These are phyloP conservation scores for Axilococcus clingmanii DNA, from an alignment of 139 green algal genomes.

Conservation along the genomic window DNA sequence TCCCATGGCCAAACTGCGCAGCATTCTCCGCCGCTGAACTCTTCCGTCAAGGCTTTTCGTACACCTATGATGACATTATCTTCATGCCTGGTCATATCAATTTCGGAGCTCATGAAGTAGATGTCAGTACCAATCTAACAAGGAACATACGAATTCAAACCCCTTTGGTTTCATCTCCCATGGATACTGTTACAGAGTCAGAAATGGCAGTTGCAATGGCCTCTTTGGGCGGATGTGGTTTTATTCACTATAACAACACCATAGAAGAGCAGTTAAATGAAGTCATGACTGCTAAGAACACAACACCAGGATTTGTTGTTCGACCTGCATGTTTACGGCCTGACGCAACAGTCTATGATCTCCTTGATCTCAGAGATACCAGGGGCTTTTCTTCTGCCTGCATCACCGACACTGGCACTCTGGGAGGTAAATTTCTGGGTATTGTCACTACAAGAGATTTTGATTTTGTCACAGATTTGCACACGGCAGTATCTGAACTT, in stretches of 20 bases:
- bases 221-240: conserved; percentile 79
- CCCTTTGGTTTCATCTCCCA: conserved; percentile 87
- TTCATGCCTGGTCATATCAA: conserved; percentile 95
- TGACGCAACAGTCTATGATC: conserved; percentile 40
- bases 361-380: conserved; percentile 49
- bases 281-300: conserved; percentile 63
- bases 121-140: conserved; percentile 70
- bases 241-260: conserved; percentile 98
- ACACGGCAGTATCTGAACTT: conserved; percentile 53
- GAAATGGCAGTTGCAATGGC: conserved; percentile 97
- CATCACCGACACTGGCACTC: conserved; percentile 71
- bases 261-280: conserved; percentile 77
- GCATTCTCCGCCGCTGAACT: conserved; percentile 52
- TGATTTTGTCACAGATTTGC: conserved; percentile 70
- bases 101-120: conserved; percentile 91
- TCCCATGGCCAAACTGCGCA: conserved; percentile 18
- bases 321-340: conserved; percentile 38
- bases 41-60: conserved; percentile 78
- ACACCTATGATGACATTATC: conserved; percentile 99
- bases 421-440: conserved; percentile 77
- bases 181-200: conserved; percentile 97
- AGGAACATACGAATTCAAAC: conserved; percentile 74
- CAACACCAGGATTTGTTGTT: conserved; percentile 61
- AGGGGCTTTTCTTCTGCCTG: conserved; percentile 37
- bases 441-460: conserved; percentile 70